These are phyloP conservation scores for Bolboschoenoplectus hybrid DNA, from an alignment of 202 grass and related monocot species.

Conservation along the genomic window DNA sequence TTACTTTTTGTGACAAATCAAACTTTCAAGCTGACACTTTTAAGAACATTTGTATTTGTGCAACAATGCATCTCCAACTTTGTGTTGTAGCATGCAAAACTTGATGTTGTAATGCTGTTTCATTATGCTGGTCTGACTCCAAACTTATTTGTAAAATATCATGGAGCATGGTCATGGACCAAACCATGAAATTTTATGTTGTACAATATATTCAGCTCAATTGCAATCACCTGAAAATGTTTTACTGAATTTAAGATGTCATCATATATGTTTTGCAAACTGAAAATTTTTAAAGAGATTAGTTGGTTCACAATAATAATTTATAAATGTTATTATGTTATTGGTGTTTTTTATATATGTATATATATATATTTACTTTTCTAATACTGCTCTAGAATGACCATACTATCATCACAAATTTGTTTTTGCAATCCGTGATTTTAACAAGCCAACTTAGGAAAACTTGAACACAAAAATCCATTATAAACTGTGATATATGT, in stretches of 20 bases:
- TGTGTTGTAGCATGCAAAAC: background rate
- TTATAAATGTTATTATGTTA: background rate
- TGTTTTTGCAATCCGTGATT: background rate
- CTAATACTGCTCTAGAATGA: background rate
- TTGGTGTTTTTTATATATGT: background rate
- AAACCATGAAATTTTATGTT: background rate
- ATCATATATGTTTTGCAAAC: background rate
- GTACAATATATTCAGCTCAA: background rate
- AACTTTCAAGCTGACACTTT: background rate
- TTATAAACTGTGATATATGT: background rate
- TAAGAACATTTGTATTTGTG: slow-evolving; percentile 2
- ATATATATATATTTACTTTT: background rate
- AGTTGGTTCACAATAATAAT: background rate
- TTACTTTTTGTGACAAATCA: background rate
- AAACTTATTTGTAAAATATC: background rate
- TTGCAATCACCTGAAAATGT: background rate
- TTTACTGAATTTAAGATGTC: background rate
- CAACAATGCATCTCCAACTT: background rate
- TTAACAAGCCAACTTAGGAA: background rate
- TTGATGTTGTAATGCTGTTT: background rate
- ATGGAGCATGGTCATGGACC: background rate
- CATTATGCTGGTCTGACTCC: background rate
- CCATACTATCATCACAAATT: background rate
- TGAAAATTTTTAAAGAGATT: background rate
- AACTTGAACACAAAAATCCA: background rate